Evolutionary conservation across 192 early-diverging fungal genomes (phyloP), one percentile per base, ranked within the genome.

Genomic region (Phlyctochytrium planicorne): DNA sequence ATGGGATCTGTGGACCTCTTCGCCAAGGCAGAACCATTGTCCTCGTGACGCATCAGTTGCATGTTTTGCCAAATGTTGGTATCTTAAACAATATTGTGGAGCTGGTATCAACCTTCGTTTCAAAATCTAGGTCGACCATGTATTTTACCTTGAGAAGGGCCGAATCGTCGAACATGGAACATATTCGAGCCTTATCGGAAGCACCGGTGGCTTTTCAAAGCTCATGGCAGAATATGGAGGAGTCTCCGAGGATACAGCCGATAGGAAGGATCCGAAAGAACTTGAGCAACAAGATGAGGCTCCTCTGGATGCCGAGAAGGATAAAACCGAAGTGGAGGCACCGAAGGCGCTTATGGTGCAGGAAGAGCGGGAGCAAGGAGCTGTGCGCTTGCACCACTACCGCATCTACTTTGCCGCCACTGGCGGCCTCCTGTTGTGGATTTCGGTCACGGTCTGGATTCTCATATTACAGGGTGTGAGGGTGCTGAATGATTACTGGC

Each of bases 351-450:
- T 94, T 34, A 88, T 91, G 14, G 74, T 87, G 32, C 91, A 90
- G 10, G 94, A 96, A 73, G 85, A 89, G 69, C 79, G 85, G 55
- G 87, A 86, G 25, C 80, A 82, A n/a, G 94, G 93, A 0, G 77
- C 84, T 59, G 92, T 94, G 52, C n/a, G 23, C 25, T 35, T 68
- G 30, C 34, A 59, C 20, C 50, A 30, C 25, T 61, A 68, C 31
- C 16, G n/a, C 2, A 10, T 14, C 14, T 66, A 66, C 35, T 4
- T 66, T 1, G 25, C 29, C n/a, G 25, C 36, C 10, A 57, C n/a
- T n/a, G n/a, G n/a, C n/a, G n/a, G n/a, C n/a, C n/a, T n/a, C n/a
- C n/a, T n/a, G n/a, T n/a, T n/a, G n/a, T n/a, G n/a, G n/a, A n/a
- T n/a, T n/a, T n/a, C n/a, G n/a, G n/a, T n/a, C n/a, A n/a, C n/a